A percentile compares a stretch with the other conserved stretches of the same genome.
Conservation (phyloP, 139 green algal species). For the Chlorella sp. region DNA sequence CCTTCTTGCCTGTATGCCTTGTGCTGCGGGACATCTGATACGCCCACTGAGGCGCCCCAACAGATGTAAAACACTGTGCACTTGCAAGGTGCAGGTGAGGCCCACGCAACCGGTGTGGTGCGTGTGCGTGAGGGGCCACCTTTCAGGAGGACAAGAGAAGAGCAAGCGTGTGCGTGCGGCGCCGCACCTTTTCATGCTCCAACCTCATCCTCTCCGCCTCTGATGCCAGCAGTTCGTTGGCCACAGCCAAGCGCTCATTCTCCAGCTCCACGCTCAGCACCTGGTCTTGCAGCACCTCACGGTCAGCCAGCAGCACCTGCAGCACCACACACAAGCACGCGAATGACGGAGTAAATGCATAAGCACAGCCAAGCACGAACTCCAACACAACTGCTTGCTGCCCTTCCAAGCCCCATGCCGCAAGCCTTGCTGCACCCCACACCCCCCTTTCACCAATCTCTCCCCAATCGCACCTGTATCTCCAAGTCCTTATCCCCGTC, state of each 20-base stretch:
- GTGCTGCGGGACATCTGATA: no score
- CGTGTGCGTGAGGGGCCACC: no score
- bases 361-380: neutral
- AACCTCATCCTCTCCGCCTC: conserved; percentile 8
- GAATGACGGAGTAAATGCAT: neutral
- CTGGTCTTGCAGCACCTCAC: conserved; percentile 30
- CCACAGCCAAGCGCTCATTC: conserved; percentile 13
- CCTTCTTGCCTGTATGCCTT: no score
- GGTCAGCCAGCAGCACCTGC: conserved; percentile 27
- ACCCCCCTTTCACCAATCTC: no score
- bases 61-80: no score
- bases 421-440: neutral
- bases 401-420: neutral
- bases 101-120: no score
- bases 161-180: no score
- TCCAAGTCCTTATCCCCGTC: conserved; percentile 27
- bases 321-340: neutral
- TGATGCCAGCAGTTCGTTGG: conserved; percentile 1
- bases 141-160: no score
- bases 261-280: conserved; percentile 17
- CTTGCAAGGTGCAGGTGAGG: no score
- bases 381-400: neutral
- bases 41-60: no score
- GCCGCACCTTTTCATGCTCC: conserved; percentile 14
- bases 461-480: conserved; percentile 30